Evolutionary conservation across 305 asterid species (phyloP).

Genomic region (Fraxinus baroniana): DNA sequence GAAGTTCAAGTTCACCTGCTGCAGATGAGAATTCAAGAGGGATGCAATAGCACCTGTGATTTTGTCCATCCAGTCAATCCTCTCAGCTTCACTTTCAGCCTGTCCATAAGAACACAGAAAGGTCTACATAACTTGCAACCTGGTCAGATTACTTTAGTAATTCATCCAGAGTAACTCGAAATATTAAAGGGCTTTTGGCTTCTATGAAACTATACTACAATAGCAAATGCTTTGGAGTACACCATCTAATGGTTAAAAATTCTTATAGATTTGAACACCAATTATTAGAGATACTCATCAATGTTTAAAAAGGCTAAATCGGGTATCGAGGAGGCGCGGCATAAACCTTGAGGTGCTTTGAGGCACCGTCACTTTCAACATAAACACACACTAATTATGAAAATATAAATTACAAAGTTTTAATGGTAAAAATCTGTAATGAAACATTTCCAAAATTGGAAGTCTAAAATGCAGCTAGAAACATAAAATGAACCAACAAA

Average conservation of each 20-base stretch:
- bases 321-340: background rate
- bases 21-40: constrained; percentile 85
- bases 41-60: constrained; percentile 81
- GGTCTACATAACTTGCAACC: constrained; percentile 7
- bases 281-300: background rate
- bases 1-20: constrained; percentile 54
- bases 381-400: background rate
- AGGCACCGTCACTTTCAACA: background rate
- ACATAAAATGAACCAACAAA: background rate
- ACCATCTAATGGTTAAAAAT: background rate
- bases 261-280: background rate
- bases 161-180: background rate
- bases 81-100: constrained; percentile 98
- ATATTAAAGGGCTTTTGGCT: background rate
- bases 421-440: background rate
- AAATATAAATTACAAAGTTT: background rate
- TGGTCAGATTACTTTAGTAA: constrained; percentile 3
- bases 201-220: background rate
- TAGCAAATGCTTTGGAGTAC: background rate
- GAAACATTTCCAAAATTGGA: background rate
- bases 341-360: background rate
- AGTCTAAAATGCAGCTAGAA: background rate
- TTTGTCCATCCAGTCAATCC: constrained; percentile 94
- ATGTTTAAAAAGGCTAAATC: background rate
- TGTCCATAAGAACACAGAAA: constrained; percentile 35